Evolutionary conservation across 768 basidiomycete species (phyloP).

Genomic region (Cubamyces lactineus): DNA sequence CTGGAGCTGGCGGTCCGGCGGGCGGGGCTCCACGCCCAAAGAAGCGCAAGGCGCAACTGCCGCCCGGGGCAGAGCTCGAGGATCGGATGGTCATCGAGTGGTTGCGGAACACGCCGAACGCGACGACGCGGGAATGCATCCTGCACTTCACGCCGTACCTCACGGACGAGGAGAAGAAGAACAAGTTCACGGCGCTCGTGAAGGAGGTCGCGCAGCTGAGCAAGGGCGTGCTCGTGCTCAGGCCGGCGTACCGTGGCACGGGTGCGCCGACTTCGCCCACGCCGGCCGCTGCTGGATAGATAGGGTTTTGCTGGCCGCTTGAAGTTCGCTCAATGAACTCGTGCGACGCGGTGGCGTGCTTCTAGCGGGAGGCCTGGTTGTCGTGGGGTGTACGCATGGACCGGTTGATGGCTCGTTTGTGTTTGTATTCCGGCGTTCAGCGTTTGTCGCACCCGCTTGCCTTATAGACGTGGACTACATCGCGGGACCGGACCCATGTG

Average conservation of each 20-base stretch:
- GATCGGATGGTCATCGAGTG: slow-evolving; percentile 72
- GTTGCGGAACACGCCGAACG: slow-evolving; percentile 68
- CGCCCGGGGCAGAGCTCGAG: slow-evolving; percentile 52
- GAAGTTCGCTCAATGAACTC: too few species aligned
- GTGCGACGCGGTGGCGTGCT: not conserved
- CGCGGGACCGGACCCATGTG: too few species aligned
- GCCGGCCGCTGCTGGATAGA: slow-evolving; percentile 11
- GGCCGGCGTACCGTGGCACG: slow-evolving; percentile 34
- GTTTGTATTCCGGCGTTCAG: not conserved
- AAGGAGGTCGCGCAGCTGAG: slow-evolving; percentile 79
- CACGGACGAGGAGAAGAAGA: slow-evolving; percentile 69
- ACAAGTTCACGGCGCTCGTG: slow-evolving; percentile 75
- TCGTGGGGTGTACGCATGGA: slow-evolving; percentile 7
- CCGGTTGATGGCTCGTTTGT: slow-evolving; percentile 6
- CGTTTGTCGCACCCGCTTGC: not conserved
- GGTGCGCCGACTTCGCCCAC: slow-evolving; percentile 6
- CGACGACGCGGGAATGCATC: slow-evolving; percentile 80
- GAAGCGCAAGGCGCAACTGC: slow-evolving; percentile 51
- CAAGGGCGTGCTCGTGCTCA: slow-evolving; percentile 62
- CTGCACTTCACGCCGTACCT: slow-evolving; percentile 78
- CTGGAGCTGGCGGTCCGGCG: not conserved
- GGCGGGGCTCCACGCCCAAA: slow-evolving; percentile 48
- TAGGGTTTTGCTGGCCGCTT: too few species aligned
- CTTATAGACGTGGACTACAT: not conserved
- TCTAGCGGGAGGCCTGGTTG: not conserved